Conservation (phyloP, 441 rosid genomes). For the Metrosideros polymorpha region DNA sequence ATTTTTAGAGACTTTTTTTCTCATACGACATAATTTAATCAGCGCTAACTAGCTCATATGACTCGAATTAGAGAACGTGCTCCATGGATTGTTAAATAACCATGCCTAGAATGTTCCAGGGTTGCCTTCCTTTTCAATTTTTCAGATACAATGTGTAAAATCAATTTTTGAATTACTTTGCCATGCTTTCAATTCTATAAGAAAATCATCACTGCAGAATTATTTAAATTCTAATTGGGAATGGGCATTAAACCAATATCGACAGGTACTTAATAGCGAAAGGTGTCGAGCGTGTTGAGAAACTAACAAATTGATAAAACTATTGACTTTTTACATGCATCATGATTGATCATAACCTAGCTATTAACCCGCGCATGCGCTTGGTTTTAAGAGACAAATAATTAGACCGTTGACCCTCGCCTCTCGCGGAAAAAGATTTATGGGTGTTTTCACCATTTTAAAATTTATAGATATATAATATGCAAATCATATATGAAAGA, state of each 20-base stretch:
- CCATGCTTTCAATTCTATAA: not conserved
- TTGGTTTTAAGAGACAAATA: too few species aligned
- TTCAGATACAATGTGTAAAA: too few species aligned
- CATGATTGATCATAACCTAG: too few species aligned
- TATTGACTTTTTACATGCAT: too few species aligned
- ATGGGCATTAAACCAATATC: not conserved
- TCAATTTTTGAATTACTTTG: not conserved
- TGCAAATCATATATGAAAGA: too few species aligned
- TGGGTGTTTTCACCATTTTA: too few species aligned
- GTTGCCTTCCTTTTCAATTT: not conserved
- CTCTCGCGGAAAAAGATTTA: too few species aligned
- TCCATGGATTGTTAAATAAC: not conserved
- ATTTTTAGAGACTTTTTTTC: not conserved
- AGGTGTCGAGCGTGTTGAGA: not conserved
- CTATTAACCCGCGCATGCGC: too few species aligned
- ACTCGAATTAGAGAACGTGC: not conserved
- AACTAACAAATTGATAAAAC: not conserved
- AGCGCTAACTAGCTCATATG: not conserved
- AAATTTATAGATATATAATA: too few species aligned
- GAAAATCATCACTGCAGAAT: not conserved
- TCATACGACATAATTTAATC: not conserved
- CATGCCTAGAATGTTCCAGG: not conserved
- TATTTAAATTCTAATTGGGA: not conserved
- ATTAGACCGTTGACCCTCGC: too few species aligned
- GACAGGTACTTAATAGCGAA: too few species aligned